phyloP scores from a whole-genome alignment of 2,329 filamentous ascomycete genomes.

The Hymenoscyphus scutula region DNA sequence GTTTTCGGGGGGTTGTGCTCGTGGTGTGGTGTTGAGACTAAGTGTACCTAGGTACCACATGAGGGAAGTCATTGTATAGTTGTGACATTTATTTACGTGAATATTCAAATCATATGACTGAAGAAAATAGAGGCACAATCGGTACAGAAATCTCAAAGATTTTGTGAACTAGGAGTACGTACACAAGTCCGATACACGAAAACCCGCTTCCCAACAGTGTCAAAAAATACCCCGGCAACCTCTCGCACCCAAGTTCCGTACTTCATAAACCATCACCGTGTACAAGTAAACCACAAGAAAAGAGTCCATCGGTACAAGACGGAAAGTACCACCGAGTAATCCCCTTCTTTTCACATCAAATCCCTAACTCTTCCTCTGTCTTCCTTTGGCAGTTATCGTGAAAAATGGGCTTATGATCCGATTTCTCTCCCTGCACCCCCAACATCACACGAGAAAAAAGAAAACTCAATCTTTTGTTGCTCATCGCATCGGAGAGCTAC shows the following conservation, averaged over 20 bases:
- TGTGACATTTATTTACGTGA: too few relatives aligned
- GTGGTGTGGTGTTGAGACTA: background rate
- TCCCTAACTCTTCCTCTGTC: background rate
- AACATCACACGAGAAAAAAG: background rate
- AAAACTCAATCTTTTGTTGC: constrained; percentile 20
- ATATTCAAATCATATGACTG: too few relatives aligned
- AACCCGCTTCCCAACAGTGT: background rate
- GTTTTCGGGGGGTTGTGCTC: background rate
- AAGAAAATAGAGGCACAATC: too few relatives aligned
- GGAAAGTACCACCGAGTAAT: background rate
- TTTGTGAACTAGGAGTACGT: too few relatives aligned
- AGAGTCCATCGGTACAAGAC: background rate
- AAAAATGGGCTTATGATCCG: background rate
- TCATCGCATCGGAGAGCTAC: constrained; percentile 23
- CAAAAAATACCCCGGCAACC: background rate
- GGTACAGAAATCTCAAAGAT: too few relatives aligned
- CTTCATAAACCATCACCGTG: too few relatives aligned
- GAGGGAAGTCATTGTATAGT: too few relatives aligned
- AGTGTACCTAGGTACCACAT: background rate
- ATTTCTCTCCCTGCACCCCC: background rate
- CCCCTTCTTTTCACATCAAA: background rate
- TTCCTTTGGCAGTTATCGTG: background rate
- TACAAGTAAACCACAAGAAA: too few relatives aligned
- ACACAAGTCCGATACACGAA: too few relatives aligned
- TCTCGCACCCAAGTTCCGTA: background rate